phyloP scores from a whole-genome alignment of 148 eudicot genomes.

The Oxyria digyna region DNA sequence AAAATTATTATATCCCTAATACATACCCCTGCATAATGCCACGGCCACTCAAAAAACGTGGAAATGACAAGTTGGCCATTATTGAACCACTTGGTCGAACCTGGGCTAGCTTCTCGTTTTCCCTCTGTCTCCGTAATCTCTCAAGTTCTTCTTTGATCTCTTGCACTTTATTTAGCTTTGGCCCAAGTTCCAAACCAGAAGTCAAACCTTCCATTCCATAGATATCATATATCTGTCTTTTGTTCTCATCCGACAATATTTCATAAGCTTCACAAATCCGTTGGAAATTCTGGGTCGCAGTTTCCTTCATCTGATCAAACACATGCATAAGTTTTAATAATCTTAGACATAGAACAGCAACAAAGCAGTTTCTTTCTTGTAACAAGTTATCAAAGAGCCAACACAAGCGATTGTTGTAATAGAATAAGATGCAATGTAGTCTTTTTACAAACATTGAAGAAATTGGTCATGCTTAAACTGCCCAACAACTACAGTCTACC shows the following conservation, averaged over 20 bases:
- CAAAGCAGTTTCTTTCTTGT: neutral
- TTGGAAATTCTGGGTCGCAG: constrained; percentile 92
- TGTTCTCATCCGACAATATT: constrained; percentile 74
- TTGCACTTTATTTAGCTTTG: constrained; percentile 68
- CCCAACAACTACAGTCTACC: neutral
- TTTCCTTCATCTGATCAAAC: constrained; percentile 75
- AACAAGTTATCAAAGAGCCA: neutral
- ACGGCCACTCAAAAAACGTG: constrained; percentile 59
- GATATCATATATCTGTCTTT: constrained; percentile 88
- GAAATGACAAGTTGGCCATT: constrained; percentile 72
- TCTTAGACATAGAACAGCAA: neutral
- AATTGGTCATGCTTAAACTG: neutral
- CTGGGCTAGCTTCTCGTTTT: constrained; percentile 45
- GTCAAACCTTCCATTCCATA: constrained; percentile 95
- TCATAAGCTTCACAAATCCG: constrained; percentile 97
- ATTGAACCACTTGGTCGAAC: constrained; percentile 65
- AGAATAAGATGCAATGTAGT: neutral
- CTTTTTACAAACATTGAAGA: neutral
- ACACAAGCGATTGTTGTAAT: neutral
- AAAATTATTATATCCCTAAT: neutral
- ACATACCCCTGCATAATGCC: constrained; percentile 84
- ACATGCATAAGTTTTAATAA: neutral
- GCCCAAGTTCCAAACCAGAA: constrained; percentile 92
- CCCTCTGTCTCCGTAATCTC: constrained; percentile 49
- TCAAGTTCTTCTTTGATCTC: constrained; percentile 94